Evolutionary conservation across 2,329 filamentous ascomycete species (phyloP), one percentile per base, ranked within the genome.

Genomic region (Aspergillus alliaceus): DNA sequence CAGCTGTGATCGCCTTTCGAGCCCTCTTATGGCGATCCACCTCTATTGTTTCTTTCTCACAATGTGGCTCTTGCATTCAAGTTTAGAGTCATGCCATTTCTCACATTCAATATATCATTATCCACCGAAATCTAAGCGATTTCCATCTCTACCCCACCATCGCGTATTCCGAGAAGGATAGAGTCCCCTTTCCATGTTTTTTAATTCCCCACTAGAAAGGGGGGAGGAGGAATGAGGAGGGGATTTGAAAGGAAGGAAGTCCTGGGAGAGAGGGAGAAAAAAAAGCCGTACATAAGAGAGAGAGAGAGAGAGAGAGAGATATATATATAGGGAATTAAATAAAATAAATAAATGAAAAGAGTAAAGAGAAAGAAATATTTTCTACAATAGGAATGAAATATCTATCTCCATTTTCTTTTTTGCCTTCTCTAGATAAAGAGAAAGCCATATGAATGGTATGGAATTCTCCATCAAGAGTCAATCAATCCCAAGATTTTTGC

Each of bases 81-180:
- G 31, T 29, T 48, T 40, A 52, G 32, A 40, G 46, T 56, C 54
- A 52, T 56, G 54, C 40, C 54, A 56, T 32, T 11, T 27, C 44
- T 51, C 34, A 40, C 24, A 29, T 32, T 40, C 40, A 47, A 37
- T 29, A 20, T 34, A 56, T 46, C 47, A n/a, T n/a, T n/a, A n/a
- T 48, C 44, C 47, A 39, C 12, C n/a, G 14, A 25, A n/a, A n/a
- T n/a, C n/a, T 34, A 48, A 32, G 44, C 44, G 44, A 48, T 48
- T 48, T 31, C 18, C 7, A 31, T 31, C 27, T 32, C 18, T 25
- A 27, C 40, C 51, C 48, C 40, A 52, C 49, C 24, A 18, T 52
- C 24, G 54, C n/a, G 20, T 56, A 12, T 34, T 4, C 27, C 47
- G 27, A 40, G n/a, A 15, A 48, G 25, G 29, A 48, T 20, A 32